Percentiles rank a stretch among this genome's conserved stretches.
phyloP scores from a whole-genome alignment of 1,139 yeast genomes.

The Yamadazyma friedrichii region DNA sequence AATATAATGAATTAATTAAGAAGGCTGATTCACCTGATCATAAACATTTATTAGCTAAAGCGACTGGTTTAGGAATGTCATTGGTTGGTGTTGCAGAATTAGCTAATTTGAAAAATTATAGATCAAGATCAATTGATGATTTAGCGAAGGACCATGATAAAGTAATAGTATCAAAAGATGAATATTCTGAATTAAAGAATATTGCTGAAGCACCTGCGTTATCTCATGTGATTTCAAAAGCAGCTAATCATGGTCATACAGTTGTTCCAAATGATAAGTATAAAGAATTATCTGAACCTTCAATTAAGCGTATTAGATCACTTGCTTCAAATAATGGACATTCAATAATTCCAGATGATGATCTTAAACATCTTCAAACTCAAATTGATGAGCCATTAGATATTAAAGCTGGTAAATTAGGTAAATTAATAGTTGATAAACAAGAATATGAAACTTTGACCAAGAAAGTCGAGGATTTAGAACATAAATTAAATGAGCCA shows the following conservation, averaged over 20 bases:
- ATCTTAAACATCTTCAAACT: slow-evolving; percentile 3
- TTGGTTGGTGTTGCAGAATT: slow-evolving; percentile 13
- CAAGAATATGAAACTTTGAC: slow-evolving; percentile 2
- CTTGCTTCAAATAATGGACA: slow-evolving; percentile 23
- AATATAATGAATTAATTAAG: slow-evolving; percentile 19
- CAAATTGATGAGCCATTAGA: slow-evolving; percentile 10
- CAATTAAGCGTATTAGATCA: slow-evolving; percentile 27
- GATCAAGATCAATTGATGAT: slow-evolving; percentile 18
- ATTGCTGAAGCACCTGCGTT: slow-evolving; percentile 21
- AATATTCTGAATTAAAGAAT: slow-evolving; percentile 14
- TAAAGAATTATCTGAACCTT: slow-evolving; percentile 19
- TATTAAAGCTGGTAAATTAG: slow-evolving; percentile 10
- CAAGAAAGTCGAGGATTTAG: slow-evolving; percentile 16
- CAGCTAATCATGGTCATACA: slow-evolving; percentile 9
- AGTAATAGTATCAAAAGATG: slow-evolving; percentile 11
- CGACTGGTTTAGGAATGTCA: slow-evolving; percentile 17
- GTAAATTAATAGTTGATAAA: slow-evolving; percentile 5
- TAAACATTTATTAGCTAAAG: slow-evolving; percentile 21
- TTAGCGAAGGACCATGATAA: slow-evolving; percentile 18
- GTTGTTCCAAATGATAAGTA: slow-evolving; percentile 14
- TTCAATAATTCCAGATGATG: slow-evolving; percentile 15
- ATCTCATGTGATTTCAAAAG: slow-evolving; percentile 17
- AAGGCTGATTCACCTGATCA: slow-evolving; percentile 16
- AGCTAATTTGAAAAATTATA: slow-evolving; percentile 11
- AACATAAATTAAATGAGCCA: slow-evolving; percentile 17